These are phyloP conservation scores for Tilletia walkeri DNA, from an alignment of 1,284 basidiomycete genomes.

Conservation along the genomic window DNA sequence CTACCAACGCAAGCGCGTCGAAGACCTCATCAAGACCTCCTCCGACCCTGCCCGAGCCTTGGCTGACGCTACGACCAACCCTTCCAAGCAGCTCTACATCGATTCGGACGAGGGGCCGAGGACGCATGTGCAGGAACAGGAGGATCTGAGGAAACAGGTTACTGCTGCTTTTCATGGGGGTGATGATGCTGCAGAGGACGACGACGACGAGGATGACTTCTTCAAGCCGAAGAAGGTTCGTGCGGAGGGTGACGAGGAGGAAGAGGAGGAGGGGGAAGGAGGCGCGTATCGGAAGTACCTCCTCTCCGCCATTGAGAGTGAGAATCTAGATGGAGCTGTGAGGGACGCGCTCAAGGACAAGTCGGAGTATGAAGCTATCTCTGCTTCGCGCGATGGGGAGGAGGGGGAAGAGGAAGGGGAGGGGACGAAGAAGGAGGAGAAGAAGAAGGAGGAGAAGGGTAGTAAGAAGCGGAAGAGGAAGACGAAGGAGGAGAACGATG, in stretches of 20 bases:
- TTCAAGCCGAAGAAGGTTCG: slow-evolving; percentile 67
- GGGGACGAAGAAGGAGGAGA: slow-evolving; percentile 53
- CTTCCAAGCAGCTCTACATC: slow-evolving; percentile 60
- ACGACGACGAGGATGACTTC: slow-evolving; percentile 58
- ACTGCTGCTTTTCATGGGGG: slow-evolving; percentile 72
- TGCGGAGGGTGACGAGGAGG: slow-evolving; percentile 73
- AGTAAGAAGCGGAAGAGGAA: slow-evolving; percentile 51
- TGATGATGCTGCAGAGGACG: slow-evolving; percentile 57
- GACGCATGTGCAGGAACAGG: slow-evolving; percentile 78
- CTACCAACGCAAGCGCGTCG: slow-evolving; percentile 49
- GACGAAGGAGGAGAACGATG: slow-evolving; percentile 63
- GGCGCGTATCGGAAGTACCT: slow-evolving; percentile 77
- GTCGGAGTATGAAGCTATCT: no score
- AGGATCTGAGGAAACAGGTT: slow-evolving; percentile 73
- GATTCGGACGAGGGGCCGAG: slow-evolving; percentile 54
- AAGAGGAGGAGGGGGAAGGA: slow-evolving; percentile 66
- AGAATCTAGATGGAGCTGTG: no score
- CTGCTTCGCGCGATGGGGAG: slow-evolving; percentile 23
- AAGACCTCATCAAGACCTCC: slow-evolving; percentile 46
- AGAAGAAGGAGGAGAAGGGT: slow-evolving; percentile 22
- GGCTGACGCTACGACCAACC: slow-evolving; percentile 47
- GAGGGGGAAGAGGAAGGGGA: slow-evolving; percentile 30
- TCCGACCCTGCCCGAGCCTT: slow-evolving; percentile 48
- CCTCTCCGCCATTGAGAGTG: slow-evolving; percentile 76
- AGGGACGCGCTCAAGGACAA: slow-evolving; percentile 23